Base-by-base conservation (phyloP, 352 stramenopile species). In the Phytophthora fragariae region DNA sequence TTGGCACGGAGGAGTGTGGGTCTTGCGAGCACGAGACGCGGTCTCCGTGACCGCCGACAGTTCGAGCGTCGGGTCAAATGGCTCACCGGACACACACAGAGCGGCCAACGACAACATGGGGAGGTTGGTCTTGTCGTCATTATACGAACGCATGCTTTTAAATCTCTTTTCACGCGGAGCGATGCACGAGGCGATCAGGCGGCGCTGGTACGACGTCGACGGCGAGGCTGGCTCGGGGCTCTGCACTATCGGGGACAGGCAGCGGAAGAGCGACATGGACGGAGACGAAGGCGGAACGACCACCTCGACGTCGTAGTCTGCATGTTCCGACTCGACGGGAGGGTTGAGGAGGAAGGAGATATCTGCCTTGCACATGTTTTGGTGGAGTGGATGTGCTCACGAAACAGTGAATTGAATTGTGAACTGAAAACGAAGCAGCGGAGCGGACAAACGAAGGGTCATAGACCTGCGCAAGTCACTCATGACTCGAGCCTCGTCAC, bases 311-410 rank as follows among this genome's bases (percentile, higher is more conserved):
- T 64, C 57, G 50, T 19, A 46, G 49, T 62, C 56, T 19, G 12
- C 31, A 39, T 57, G 60, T 31, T 57, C 29, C 63, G 53, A 37
- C 62, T 17, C 53, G 14, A 47, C 52, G 15, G 50, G 57, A 15
- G 75, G 75, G 59, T 85, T 85, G 65, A 85, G 78, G 57, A 85
- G 73, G 69, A 83, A 85, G 19, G 72, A 73, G 66, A 85, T 85
- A 62, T 81, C 73, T 62, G 78, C 68, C 63, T 85, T 85, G 69
- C 56, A 79, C 68, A 79, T 76, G 68, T 65, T 76, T 52, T 33
- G 17, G 37, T 44, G 1, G 33, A 57, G 33, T 70, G 33, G 29
- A 62, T 66, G 53, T 66, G 68, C 56, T 52, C 60, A 74, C 54
- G 27, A 53, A 54, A 56, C 8, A 17, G 54, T 70, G 54, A 70